These are phyloP conservation scores for Prunus mume DNA, from an alignment of 306 rosid species.

Conservation along the genomic window DNA sequence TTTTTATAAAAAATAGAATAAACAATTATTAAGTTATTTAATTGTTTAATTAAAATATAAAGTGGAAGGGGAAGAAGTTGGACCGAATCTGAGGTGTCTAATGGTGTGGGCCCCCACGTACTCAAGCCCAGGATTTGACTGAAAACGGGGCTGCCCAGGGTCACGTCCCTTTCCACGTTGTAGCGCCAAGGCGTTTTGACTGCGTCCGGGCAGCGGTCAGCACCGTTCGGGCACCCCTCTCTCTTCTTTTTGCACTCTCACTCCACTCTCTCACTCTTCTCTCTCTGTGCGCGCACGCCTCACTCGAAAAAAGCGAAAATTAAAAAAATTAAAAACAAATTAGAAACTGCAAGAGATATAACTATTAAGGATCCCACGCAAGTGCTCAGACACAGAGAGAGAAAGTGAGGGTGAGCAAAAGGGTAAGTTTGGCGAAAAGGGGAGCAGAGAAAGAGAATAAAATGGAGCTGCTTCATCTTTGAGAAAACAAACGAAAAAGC, in stretches of 20 bases:
- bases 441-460: conserved; percentile 27
- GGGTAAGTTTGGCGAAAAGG: conserved; percentile 26
- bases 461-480: too few relatives aligned
- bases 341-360: conserved; percentile 3
- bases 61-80: conserved; percentile 8
- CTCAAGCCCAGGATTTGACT: conserved; percentile 50
- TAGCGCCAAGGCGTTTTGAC: conserved; percentile 75
- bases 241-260: background rate
- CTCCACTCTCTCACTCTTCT: conserved; percentile 6
- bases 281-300: conserved; percentile 51
- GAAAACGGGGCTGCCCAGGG: conserved; percentile 61
- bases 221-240: conserved; percentile 75
- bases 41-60: background rate
- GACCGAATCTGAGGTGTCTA: conserved; percentile 38
- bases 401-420: conserved; percentile 23
- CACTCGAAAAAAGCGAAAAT: conserved; percentile 37
- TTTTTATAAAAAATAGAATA: background rate
- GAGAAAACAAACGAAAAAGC: too few relatives aligned
- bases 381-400: conserved; percentile 31
- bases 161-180: conserved; percentile 89
- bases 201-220: conserved; percentile 81
- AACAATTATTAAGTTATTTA: background rate
- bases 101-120: conserved; percentile 22
- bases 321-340: background rate
- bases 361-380: conserved; percentile 37